Base-by-base conservation (phyloP, 1,284 basidiomycete species). In the Flammula alnicola region DNA sequence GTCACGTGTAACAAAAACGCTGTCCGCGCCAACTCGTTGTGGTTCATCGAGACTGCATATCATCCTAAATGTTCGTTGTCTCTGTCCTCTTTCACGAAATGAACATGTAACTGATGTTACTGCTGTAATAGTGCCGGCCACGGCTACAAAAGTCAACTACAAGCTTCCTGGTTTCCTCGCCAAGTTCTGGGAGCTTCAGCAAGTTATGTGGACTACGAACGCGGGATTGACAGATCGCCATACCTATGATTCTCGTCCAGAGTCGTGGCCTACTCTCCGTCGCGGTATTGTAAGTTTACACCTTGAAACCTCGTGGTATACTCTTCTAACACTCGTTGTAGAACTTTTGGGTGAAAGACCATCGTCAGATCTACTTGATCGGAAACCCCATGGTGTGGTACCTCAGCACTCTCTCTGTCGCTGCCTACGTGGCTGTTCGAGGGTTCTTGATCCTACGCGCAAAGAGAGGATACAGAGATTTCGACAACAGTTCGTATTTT, bases 301-400 rank as follows among this genome's bases (percentile, higher is more conserved):
- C 12, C 33, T 30, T 16, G 3, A 44, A 17, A 25, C 16, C 20
- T 9, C 9, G 11, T 9, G 20, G 30, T 29, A 32, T 17, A n/a
- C 17, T 5, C 30, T n/a, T 38, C 40, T 56, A 27, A 42, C 43
- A 16, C 29, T 41, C n/a, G 31, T 55, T 27, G 31, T 26, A 92
- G 88, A 95, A 95, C 73, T 99, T 98, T 74, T 99, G 97, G 97
- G 93, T 96, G 33, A 95, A 95, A 69, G 91, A 98, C 55, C 89
- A 98, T 67, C 81, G 83, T 29, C 96, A 98, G 65, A 90, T 99
- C 52, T 99, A 99, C 70, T 80, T 99, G 35, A 79, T 98, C 25
- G 96, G 96, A 5, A 99, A 98, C 68, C 93, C 95, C 0, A 76
- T 95, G 53, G 79, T 97, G 16, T 98, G 96, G 95, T 97, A 88